Conservation (phyloP, 2,329 filamentous ascomycete species). For the Alternaria angustiovoidea region DNA sequence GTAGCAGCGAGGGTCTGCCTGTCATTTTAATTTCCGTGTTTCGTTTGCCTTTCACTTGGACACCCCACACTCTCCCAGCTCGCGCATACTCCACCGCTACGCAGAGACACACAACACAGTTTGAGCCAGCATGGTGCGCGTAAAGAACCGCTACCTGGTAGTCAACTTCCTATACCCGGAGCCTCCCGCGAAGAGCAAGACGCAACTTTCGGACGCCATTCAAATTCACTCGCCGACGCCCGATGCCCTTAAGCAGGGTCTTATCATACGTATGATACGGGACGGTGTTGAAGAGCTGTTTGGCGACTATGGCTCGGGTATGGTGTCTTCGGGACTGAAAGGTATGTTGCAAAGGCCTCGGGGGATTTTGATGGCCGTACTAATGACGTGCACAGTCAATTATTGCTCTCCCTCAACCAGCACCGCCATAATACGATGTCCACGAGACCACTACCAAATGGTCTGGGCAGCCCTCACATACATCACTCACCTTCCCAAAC, state of each 20-base stretch:
- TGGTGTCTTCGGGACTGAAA: constrained; percentile 72
- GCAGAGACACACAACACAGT: neutral
- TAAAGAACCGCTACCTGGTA: constrained; percentile 96
- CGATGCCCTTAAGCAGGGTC: constrained; percentile 70
- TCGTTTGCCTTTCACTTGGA: neutral
- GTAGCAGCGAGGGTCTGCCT: neutral
- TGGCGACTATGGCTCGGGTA: constrained; percentile 87
- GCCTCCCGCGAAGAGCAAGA: constrained; percentile 48
- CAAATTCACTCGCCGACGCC: constrained; percentile 81
- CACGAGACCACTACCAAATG: constrained; percentile 81
- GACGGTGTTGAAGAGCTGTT: constrained; percentile 47
- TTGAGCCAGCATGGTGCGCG: constrained; percentile 76
- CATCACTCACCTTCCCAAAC: constrained; percentile 72
- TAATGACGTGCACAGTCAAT: constrained; percentile 69
- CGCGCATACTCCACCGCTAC: neutral
- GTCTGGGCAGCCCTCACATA: constrained; percentile 91
- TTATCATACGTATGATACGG: constrained; percentile 71
- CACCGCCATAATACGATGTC: constrained; percentile 87
- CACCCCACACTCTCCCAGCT: neutral
- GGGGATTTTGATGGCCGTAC: neutral
- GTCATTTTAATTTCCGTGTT: constrained; percentile 3
- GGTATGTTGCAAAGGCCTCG: constrained; percentile 57
- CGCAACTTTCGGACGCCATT: constrained; percentile 66
- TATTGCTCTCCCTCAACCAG: constrained; percentile 93
- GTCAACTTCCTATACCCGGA: constrained; percentile 90